Percentiles rank a stretch among this genome's conserved stretches.
Conservation (phyloP, 2,329 filamentous ascomycete genomes). For the Microcyclospora tardicrescens region DNA sequence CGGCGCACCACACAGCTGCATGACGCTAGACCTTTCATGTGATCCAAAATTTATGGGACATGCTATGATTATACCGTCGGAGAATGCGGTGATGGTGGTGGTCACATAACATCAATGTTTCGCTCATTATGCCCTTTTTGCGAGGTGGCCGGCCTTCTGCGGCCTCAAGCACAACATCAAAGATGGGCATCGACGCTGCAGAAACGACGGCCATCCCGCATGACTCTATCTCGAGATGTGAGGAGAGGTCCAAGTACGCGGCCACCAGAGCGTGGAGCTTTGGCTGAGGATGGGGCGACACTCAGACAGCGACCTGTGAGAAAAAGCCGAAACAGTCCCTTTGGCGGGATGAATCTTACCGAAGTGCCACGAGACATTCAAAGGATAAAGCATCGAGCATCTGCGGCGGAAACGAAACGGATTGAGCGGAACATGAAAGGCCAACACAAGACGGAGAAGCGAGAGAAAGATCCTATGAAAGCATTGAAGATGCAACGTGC, state of each 20-base stretch:
- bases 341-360: constrained; percentile 46
- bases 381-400: constrained; percentile 18
- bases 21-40: no score
- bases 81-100: not conserved
- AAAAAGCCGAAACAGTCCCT: constrained; percentile 39
- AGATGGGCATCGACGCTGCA: constrained; percentile 30
- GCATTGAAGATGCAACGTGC: constrained; percentile 89
- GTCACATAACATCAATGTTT: constrained; percentile 12
- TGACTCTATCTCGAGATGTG: constrained; percentile 38
- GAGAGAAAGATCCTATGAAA: constrained; percentile 48
- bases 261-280: not conserved
- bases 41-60: no score
- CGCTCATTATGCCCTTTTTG: constrained; percentile 30
- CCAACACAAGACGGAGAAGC: constrained; percentile 27
- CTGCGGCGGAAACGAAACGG: constrained; percentile 31
- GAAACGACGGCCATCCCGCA: constrained; percentile 35
- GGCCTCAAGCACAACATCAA: constrained; percentile 19
- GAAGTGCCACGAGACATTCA: constrained; percentile 17
- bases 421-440: constrained; percentile 44
- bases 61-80: no score
- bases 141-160: constrained; percentile 23
- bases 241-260: constrained; percentile 17
- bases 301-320: constrained; percentile 21
- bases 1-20: no score
- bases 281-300: constrained; percentile 12